Evolutionary conservation across 2,329 filamentous ascomycete species (phyloP), one percentile per base, ranked within the genome.

Genomic region (Balansia obtecta): DNA sequence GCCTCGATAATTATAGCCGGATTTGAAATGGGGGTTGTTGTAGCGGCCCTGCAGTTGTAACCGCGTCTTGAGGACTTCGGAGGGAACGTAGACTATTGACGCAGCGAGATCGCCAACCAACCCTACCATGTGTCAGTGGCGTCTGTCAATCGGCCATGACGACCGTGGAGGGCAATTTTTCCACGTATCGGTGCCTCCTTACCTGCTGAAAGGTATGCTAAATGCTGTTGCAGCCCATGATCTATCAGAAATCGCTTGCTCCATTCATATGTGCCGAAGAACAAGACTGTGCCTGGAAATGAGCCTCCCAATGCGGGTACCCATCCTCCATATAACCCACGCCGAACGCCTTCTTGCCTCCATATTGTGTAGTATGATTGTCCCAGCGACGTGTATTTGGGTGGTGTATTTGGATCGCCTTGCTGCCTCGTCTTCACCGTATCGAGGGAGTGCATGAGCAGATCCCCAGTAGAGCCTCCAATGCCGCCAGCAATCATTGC

Each of bases 401-500:
- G 86, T 20, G 93, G 93, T 53, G 95, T 79, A 64, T 93, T 85
- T 43, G 91, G 90, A 63, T 97, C 93, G 61, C 91, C 93, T 69
- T 98, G 93, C 67, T 98, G 94, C 59, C 93, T 81, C 45, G 93
- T 98, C 71, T 98, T 98, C 61, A 98, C 93, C 1, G 93, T 98
- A 68, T 98, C 93, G 62, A 98, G 79, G 44, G 91, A 97, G 71
- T 98, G 93, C 93, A 98, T 98, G 57, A 98, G 74, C 78, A 98
- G 86, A 68, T 98, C 93, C 52, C 94, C 93, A 50, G 86, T 94
- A 15, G 87, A 90, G 49, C 93, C 93, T 62, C 94, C 93, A 49
- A 94, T 74, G 53, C 91, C 93, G 62, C 93, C 93, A 34, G 93
- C 93, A 62, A 98, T 76, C 90, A 97, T 98, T 65, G 86, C 83